Evolutionary conservation across 148 eudicot species (phyloP).

Genomic region (Nepenthes gracilis): DNA sequence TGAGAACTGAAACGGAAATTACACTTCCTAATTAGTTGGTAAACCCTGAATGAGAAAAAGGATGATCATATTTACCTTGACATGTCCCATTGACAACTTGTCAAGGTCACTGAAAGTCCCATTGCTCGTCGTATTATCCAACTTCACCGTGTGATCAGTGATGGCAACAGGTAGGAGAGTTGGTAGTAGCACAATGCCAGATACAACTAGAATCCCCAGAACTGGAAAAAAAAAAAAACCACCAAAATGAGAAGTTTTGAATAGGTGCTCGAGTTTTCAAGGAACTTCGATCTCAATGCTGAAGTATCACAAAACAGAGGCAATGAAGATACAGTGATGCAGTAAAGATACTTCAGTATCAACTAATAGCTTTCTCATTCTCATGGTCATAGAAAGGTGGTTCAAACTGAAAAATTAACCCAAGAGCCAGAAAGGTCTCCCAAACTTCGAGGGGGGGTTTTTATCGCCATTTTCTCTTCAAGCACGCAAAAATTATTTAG

Average conservation of each 20-base stretch:
- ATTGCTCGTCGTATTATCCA: constrained; percentile 34
- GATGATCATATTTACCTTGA: constrained; percentile 32
- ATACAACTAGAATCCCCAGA: constrained; percentile 41
- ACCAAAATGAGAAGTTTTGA: background rate
- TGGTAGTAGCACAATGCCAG: constrained; percentile 61
- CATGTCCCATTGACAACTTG: constrained; percentile 70
- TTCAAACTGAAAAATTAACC: too few relatives aligned
- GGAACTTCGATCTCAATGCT: background rate
- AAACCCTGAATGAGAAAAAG: constrained; percentile 1
- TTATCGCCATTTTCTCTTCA: too few relatives aligned
- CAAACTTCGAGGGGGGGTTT: too few relatives aligned
- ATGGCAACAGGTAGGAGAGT: constrained; percentile 56
- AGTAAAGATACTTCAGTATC: too few relatives aligned
- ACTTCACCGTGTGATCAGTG: constrained; percentile 28
- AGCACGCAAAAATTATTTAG: too few relatives aligned
- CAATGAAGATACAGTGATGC: too few relatives aligned
- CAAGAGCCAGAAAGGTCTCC: too few relatives aligned
- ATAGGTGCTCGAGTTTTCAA: background rate
- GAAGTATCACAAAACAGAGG: background rate
- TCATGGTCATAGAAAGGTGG: too few relatives aligned
- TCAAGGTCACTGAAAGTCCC: constrained; percentile 66
- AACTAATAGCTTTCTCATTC: too few relatives aligned
- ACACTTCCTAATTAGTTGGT: background rate
- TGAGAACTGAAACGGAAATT: background rate
- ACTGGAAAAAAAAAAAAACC: constrained; percentile 24